These are phyloP conservation scores for Simplicillium sp. DNA, from an alignment of 2,329 filamentous ascomycete genomes.

Conservation along the genomic window DNA sequence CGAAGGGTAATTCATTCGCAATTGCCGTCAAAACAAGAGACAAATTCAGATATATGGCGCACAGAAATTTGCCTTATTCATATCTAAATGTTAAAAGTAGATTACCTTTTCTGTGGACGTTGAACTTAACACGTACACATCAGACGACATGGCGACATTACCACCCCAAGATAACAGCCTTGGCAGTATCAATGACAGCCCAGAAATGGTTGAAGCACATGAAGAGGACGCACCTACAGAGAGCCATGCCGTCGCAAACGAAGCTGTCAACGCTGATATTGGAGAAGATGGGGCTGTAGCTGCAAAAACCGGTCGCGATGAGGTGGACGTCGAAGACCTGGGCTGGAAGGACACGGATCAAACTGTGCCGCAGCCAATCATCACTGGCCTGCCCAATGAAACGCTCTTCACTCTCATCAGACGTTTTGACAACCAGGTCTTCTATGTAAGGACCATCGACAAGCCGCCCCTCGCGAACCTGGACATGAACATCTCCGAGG, in stretches of 20 bases:
- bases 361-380: constrained; percentile 47
- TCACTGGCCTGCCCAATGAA: constrained; percentile 61
- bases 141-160: too few relatives aligned
- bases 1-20: too few relatives aligned
- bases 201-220: constrained; percentile 5
- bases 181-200: not conserved
- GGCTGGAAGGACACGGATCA: constrained; percentile 59
- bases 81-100: too few relatives aligned
- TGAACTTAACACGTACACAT: too few relatives aligned
- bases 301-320: constrained; percentile 37
- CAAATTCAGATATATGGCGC: too few relatives aligned
- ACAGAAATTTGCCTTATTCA: too few relatives aligned
- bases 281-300: constrained; percentile 29
- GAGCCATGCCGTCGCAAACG: constrained; percentile 26
- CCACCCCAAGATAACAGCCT: too few relatives aligned
- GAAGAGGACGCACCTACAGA: constrained; percentile 20
- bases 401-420: constrained; percentile 64
- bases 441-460: constrained; percentile 57
- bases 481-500: constrained; percentile 69
- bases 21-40: too few relatives aligned
- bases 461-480: constrained; percentile 49
- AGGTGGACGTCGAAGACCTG: constrained; percentile 50
- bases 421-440: constrained; percentile 64
- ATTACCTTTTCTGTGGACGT: too few relatives aligned
- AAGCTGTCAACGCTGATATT: constrained; percentile 14